These are phyloP conservation scores for Tubosaeta sp. DNA, from an alignment of 768 basidiomycete species.

Conservation along the genomic window DNA sequence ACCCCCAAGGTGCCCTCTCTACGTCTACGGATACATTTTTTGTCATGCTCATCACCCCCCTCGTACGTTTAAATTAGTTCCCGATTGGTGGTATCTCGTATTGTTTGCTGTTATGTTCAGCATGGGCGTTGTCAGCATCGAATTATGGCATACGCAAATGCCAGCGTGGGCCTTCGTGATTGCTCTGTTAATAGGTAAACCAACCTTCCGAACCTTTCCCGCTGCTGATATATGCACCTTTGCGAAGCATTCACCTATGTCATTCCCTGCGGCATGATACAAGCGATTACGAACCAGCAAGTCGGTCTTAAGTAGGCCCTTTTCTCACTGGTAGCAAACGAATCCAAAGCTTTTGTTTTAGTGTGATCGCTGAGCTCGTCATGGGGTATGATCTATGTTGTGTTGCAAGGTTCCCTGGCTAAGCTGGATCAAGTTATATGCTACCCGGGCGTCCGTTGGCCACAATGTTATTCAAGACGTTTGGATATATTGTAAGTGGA, in stretches of 20 bases:
- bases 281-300: constrained; percentile 78
- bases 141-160: constrained; percentile 68
- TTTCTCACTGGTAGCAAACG: background rate
- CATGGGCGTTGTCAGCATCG: constrained; percentile 65
- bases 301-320: constrained; percentile 53
- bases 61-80: constrained; percentile 41
- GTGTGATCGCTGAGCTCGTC: constrained; percentile 76
- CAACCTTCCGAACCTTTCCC: too few species aligned
- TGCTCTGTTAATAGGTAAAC: constrained; percentile 50
- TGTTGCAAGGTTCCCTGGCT: background rate
- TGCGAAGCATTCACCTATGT: constrained; percentile 38
- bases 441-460: constrained; percentile 76
- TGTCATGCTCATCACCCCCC: background rate
- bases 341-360: constrained; percentile 12
- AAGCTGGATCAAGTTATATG: constrained; percentile 40
- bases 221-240: background rate
- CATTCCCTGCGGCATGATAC: constrained; percentile 55
- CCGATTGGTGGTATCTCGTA: constrained; percentile 79
- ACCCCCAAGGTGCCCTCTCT: constrained; percentile 39
- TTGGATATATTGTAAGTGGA: constrained; percentile 56
- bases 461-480: constrained; percentile 86
- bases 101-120: constrained; percentile 70
- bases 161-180: constrained; percentile 69
- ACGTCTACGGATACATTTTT: background rate
- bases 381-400: constrained; percentile 42